These are phyloP conservation scores for Rhizophagus clarus DNA, from an alignment of 192 early-diverging fungal genomes.

Conservation along the genomic window DNA sequence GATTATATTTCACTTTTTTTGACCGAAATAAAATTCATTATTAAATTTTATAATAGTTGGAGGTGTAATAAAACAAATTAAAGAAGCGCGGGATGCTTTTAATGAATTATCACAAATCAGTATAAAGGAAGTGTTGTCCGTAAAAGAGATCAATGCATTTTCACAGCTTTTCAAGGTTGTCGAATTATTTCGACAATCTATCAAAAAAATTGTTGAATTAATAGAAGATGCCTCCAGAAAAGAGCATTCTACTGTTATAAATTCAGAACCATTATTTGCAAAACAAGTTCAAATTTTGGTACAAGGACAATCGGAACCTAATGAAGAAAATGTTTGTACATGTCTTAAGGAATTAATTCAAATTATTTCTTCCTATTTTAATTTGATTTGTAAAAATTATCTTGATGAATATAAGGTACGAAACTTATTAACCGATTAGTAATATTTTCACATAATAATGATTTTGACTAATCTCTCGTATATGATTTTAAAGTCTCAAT, in stretches of 20 bases:
- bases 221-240: background rate
- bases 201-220: background rate
- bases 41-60: background rate
- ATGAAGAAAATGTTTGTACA: background rate
- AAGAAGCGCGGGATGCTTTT: background rate
- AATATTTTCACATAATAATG: background rate
- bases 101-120: background rate
- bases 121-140: background rate
- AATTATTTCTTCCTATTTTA: background rate
- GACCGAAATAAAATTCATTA: background rate
- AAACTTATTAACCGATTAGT: background rate
- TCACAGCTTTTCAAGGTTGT: conserved; percentile 2
- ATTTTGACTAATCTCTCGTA: background rate
- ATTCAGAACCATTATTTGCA: background rate
- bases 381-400: background rate
- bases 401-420: conserved; percentile 25
- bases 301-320: background rate
- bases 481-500: background rate
- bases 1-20: background rate
- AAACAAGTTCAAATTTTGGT: background rate
- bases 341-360: background rate
- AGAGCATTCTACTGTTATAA: background rate
- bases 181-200: background rate
- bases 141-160: background rate
- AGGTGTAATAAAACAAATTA: background rate